Conservation (phyloP, 2,329 filamentous ascomycete species). For the Sarocladium brachiariae region DNA sequence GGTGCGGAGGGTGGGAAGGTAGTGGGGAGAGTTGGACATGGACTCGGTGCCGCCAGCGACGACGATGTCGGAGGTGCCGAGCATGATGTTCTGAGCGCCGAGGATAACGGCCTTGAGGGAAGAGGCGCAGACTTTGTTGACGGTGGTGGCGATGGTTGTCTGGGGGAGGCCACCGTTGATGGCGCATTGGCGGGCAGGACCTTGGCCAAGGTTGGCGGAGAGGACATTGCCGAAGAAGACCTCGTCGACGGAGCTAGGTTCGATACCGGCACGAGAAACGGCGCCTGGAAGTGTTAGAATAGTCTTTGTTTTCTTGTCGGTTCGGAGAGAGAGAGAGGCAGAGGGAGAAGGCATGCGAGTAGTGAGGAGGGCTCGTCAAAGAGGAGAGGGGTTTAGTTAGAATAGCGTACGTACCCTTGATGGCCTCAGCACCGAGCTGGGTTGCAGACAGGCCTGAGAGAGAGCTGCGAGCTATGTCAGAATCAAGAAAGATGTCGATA, state of each 20-base stretch:
- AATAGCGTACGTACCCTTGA: slow-evolving; percentile 83
- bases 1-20: slow-evolving; percentile 77
- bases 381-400: too few relatives aligned
- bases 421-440: slow-evolving; percentile 83
- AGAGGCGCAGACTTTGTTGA: slow-evolving; percentile 99
- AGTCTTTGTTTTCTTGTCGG: slow-evolving; percentile 13
- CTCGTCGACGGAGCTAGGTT: slow-evolving; percentile 85
- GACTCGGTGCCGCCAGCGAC: slow-evolving; percentile 94
- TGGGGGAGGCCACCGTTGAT: slow-evolving; percentile 80
- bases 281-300: slow-evolving; percentile 45
- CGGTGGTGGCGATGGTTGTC: slow-evolving; percentile 75
- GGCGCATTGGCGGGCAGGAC: slow-evolving; percentile 90
- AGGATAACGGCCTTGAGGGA: slow-evolving; percentile 91
- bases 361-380: too few relatives aligned
- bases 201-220: slow-evolving; percentile 83
- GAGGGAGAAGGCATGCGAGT: neutral
- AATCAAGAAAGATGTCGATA: too few relatives aligned
- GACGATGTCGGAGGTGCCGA: slow-evolving; percentile 85
- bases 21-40: slow-evolving; percentile 98
- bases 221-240: slow-evolving; percentile 98
- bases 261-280: slow-evolving; percentile 80
- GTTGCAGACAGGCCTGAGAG: slow-evolving; percentile 80
- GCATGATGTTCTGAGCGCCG: slow-evolving; percentile 94
- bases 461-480: slow-evolving; percentile 49
- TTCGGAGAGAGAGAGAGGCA: neutral